Base-by-base conservation (phyloP, 345 rosid species). In the Populus alba region DNA sequence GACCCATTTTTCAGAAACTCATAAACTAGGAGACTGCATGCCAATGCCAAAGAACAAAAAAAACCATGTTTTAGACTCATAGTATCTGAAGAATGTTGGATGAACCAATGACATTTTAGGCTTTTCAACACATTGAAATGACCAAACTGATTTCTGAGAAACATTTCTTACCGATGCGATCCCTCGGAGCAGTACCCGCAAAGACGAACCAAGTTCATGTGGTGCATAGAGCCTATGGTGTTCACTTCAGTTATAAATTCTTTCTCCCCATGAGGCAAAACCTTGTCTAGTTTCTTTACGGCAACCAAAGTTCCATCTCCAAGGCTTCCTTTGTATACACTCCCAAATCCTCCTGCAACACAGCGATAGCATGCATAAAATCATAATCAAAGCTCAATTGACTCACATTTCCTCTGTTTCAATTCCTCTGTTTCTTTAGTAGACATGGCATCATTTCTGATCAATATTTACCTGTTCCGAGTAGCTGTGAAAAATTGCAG, bases 381-480 rank as follows among this genome's bases (percentile, higher is more conserved):
- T 39, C 37, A 18, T 39, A 73, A 41, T 51, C 39, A 49, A 11
- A 73, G 7, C 4, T 53, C 13, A 27, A 7, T 4, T 11, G 22
- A 47, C 33, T 9, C 13, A 23, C 31, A 51, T 25, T 47, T 29
- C 25, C 76, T 62, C 75, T 72, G 71, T 27, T 77, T 59, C 18
- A 23, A 2, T 63, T 75, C 74, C 76, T 47, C 70, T 38, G 77
- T 71, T 66, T 66, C 59, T 72, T 2, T 15, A 49, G 71, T 12
- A 65, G 57, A 29, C 3, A n/a, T 33, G 22, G 3, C 23, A 59
- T 4, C 31, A 5, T 66, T 4, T 33, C 4, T 27, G 8, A n/a
- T 31, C 6, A 45, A 9, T 37, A 31, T 70, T 78, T 71, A 91
- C 98, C 97, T 84, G 94, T 86, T 75, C 98, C 98, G 59, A 95